Percentiles rank a stretch among this genome's conserved stretches.
Evolutionary conservation across 2,329 filamentous ascomycete genomes (phyloP).

Genomic region (Periglandula ipomoeae): DNA sequence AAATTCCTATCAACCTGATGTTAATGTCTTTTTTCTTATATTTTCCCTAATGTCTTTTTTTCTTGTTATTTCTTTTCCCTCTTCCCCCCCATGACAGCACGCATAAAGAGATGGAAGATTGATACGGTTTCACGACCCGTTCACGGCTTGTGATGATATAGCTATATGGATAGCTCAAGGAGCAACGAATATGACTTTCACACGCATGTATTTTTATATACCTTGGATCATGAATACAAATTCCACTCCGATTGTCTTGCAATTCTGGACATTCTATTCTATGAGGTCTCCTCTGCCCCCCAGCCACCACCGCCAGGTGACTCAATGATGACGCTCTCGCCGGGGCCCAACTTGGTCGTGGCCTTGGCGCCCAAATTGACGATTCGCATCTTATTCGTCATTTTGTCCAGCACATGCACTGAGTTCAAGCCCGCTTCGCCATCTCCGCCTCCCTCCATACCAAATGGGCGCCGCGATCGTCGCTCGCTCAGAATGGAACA

Average conservation of each 20-base stretch:
- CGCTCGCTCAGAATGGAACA: constrained; percentile 72
- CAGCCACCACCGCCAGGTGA: constrained; percentile 57
- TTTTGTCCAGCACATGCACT: constrained; percentile 11
- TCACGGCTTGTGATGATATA: no score
- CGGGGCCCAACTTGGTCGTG: constrained; percentile 45
- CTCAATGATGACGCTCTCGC: constrained; percentile 51
- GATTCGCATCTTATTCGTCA: constrained; percentile 19
- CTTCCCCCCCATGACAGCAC: no score
- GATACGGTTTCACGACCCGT: no score
- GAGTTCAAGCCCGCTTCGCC: constrained; percentile 57
- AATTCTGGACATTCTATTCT: background rate
- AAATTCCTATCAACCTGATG: no score
- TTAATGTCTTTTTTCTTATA: no score
- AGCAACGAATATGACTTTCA: no score
- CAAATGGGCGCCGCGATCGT: constrained; percentile 64
- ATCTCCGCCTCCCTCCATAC: constrained; percentile 61
- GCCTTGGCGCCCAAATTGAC: constrained; percentile 54
- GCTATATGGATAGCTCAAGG: no score
- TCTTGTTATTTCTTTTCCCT: no score
- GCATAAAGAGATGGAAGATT: no score
- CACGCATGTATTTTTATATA: background rate
- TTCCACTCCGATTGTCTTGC: background rate
- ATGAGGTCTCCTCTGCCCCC: constrained; percentile 25
- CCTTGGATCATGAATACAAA: background rate
- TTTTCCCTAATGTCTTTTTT: no score